A percentile compares a stretch with the other conserved stretches of the same genome.
Conservation (phyloP, 192 early-diverging fungal species). For the Backusella tuberculispora region DNA sequence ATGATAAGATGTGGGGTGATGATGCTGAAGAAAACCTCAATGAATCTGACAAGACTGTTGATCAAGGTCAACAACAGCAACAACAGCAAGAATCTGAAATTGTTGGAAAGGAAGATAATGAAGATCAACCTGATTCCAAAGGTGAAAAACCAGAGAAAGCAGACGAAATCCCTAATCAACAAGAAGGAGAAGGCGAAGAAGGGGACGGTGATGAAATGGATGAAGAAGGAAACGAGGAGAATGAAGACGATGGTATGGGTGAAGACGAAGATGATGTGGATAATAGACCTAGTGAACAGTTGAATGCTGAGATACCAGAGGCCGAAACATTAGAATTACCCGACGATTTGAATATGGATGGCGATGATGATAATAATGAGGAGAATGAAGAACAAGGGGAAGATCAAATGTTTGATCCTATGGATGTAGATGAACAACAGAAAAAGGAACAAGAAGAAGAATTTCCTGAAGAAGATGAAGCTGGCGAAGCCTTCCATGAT, state of each 20-base stretch:
- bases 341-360: conserved; percentile 78
- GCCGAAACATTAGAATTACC: conserved; percentile 80
- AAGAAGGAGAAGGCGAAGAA: conserved; percentile 47
- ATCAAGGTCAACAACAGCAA: conserved; percentile 54
- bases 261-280: conserved; percentile 48
- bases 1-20: conserved; percentile 98
- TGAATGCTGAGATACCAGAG: conserved; percentile 62
- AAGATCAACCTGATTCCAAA: conserved; percentile 46
- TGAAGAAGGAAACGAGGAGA: conserved; percentile 52
- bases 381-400: conserved; percentile 56
- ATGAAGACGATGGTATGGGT: conserved; percentile 50
- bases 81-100: conserved; percentile 61
- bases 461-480: conserved; percentile 44
- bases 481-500: conserved; percentile 46
- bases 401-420: conserved; percentile 49
- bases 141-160: conserved; percentile 43
- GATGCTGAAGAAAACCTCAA: conserved; percentile 61
- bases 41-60: conserved; percentile 74
- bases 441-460: conserved; percentile 45
- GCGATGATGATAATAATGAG: conserved; percentile 55
- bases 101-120: conserved; percentile 65
- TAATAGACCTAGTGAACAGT: conserved; percentile 53
- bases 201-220: conserved; percentile 51
- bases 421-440: conserved; percentile 55
- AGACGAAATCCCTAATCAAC: conserved; percentile 53